These are phyloP conservation scores for Rhizoclosmatium sp. DNA, from an alignment of 192 early-diverging fungal genomes.

Conservation along the genomic window DNA sequence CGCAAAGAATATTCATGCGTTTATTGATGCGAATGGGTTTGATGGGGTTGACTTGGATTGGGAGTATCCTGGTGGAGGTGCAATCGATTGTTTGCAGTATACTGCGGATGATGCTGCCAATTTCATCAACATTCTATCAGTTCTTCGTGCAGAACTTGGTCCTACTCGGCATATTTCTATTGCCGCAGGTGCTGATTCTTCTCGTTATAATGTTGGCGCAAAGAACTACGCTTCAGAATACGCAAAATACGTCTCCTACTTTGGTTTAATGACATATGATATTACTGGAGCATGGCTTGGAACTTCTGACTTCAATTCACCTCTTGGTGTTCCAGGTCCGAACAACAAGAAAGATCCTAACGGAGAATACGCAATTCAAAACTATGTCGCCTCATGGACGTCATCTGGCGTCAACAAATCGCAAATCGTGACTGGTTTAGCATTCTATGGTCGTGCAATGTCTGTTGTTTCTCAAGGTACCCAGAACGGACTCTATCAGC, in stretches of 20 bases:
- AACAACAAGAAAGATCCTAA: background rate
- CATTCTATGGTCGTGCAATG: slow-evolving; percentile 32
- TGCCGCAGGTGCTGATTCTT: background rate
- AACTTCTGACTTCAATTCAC: slow-evolving; percentile 15
- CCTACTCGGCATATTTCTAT: slow-evolving; percentile 20
- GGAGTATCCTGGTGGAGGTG: slow-evolving; percentile 34
- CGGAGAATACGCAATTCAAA: background rate
- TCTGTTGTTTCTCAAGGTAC: background rate
- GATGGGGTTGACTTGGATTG: slow-evolving; percentile 45
- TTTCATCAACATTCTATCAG: slow-evolving; percentile 5
- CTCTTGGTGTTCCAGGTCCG: background rate
- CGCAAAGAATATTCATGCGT: slow-evolving; percentile 1
- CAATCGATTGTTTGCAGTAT: background rate
- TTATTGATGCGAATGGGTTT: slow-evolving; percentile 33
- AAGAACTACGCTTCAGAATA: background rate
- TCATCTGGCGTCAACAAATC: background rate
- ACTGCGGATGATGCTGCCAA: slow-evolving; percentile 8
- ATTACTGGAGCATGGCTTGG: slow-evolving; percentile 12
- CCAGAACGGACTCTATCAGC: slow-evolving; percentile 13
- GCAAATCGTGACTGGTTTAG: slow-evolving; percentile 27
- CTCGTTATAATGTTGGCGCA: background rate
- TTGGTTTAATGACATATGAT: slow-evolving; percentile 29
- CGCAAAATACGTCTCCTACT: background rate
- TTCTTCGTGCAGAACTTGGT: slow-evolving; percentile 20
- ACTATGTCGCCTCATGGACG: background rate